phyloP scores from a whole-genome alignment of 2,329 filamentous ascomycete genomes.

The Botryotinia narcissicola region DNA sequence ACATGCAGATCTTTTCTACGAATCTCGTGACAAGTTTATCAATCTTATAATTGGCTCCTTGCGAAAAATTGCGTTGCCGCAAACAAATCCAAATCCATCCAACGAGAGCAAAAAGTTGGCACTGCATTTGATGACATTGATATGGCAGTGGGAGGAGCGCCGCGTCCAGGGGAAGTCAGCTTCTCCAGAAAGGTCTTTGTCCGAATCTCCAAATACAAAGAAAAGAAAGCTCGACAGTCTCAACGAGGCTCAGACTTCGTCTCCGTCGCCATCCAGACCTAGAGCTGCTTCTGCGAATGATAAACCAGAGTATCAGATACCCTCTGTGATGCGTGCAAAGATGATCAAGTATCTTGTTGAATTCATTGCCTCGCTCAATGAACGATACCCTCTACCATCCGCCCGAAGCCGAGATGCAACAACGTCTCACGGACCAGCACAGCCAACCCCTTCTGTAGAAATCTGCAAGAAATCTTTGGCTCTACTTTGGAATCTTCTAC shows the following conservation, averaged over 20 bases:
- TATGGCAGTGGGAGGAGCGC: conserved; percentile 90
- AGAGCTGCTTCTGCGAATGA: conserved; percentile 45
- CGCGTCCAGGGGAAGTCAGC: conserved; percentile 62
- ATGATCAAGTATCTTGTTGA: conserved; percentile 94
- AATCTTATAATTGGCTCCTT: conserved; percentile 85
- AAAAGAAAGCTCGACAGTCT: conserved; percentile 70
- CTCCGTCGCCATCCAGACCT: conserved; percentile 53
- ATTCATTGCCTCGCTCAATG: conserved; percentile 87
- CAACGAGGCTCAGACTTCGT: conserved; percentile 49
- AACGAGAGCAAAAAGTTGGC: conserved; percentile 90
- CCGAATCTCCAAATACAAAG: conserved; percentile 68
- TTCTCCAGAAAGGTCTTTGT: conserved; percentile 45
- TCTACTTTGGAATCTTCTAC: conserved; percentile 79
- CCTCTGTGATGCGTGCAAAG: conserved; percentile 65
- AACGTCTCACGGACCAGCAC: conserved; percentile 45
- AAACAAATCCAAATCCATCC: conserved; percentile 74
- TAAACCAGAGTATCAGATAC: conserved; percentile 65
- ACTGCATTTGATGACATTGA: conserved; percentile 83
- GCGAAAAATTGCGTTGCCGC: conserved; percentile 79
- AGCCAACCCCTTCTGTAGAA: conserved; percentile 62
- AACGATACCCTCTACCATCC: conserved; percentile 76
- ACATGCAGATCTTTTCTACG: conserved; percentile 91
- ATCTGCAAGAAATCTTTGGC: conserved; percentile 82
- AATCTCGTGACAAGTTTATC: conserved; percentile 87
- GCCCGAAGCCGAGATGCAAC: conserved; percentile 59